A percentile compares a stretch with the other conserved stretches of the same genome.
Evolutionary conservation across 768 basidiomycete genomes (phyloP).

Genomic region (Mycena pura): DNA sequence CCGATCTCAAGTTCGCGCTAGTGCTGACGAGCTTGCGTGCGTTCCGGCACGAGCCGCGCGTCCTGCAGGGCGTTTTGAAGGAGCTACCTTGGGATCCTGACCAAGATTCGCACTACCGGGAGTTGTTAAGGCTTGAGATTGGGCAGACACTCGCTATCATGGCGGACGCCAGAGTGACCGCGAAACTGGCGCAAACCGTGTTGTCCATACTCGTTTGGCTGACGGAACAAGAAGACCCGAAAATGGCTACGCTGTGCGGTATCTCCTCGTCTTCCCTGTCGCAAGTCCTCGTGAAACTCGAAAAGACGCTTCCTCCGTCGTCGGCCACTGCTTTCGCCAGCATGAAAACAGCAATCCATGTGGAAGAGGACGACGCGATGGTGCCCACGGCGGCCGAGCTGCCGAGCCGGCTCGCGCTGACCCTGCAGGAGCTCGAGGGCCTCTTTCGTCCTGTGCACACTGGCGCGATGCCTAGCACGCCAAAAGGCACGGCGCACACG

Average conservation of each 20-base stretch:
- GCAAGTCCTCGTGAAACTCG: slow-evolving; percentile 43
- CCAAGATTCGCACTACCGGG: slow-evolving; percentile 4
- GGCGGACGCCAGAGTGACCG: slow-evolving; percentile 38
- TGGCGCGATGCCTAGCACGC: slow-evolving; percentile 57
- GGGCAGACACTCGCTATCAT: slow-evolving; percentile 43
- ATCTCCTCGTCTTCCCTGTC: slow-evolving; percentile 55
- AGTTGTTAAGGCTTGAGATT: slow-evolving; percentile 36
- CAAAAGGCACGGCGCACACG: slow-evolving; percentile 54
- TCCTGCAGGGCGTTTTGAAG: slow-evolving; percentile 22
- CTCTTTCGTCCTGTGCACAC: slow-evolving; percentile 53
- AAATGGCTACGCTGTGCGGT: slow-evolving; percentile 54
- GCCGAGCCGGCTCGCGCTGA: slow-evolving; percentile 49
- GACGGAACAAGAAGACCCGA: slow-evolving; percentile 48
- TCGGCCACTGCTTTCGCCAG: slow-evolving; percentile 12
- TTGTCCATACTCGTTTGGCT: slow-evolving; percentile 64
- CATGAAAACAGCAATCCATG: slow-evolving; percentile 38
- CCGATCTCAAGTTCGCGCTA: slow-evolving; percentile 42
- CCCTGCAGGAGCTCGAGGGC: slow-evolving; percentile 54
- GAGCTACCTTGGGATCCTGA: slow-evolving; percentile 18
- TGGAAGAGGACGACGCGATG: slow-evolving; percentile 50
- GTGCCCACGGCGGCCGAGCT: slow-evolving; percentile 38
- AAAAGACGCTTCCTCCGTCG: slow-evolving; percentile 13
- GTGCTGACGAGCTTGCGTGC: slow-evolving; percentile 40
- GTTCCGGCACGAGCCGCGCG: slow-evolving; percentile 24
- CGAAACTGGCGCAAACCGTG: slow-evolving; percentile 44